Percentiles rank a stretch among this genome's conserved stretches.
Evolutionary conservation across 768 basidiomycete genomes (phyloP).

Genomic region (Trametes punicea): DNA sequence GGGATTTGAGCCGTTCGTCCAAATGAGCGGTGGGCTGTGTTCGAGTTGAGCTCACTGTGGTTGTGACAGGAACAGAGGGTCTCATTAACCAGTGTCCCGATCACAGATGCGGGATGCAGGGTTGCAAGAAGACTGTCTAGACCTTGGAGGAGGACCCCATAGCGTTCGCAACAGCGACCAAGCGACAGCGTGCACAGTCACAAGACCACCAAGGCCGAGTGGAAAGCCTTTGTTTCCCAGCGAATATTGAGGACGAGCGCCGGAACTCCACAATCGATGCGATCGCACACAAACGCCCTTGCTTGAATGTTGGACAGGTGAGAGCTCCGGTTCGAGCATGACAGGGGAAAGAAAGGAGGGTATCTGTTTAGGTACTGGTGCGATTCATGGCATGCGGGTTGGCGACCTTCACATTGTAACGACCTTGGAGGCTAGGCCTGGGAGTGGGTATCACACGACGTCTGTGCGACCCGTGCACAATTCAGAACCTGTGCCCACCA

Average conservation of each 20-base stretch:
- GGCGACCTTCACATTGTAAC: background rate
- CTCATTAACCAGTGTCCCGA: background rate
- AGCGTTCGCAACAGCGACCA: background rate
- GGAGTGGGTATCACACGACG: background rate
- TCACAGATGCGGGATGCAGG: background rate
- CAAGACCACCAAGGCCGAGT: background rate
- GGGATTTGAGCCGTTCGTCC: background rate
- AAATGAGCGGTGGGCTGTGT: too few relatives aligned
- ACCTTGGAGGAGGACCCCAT: background rate
- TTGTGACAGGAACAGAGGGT: background rate
- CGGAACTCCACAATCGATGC: slow-evolving; percentile 8
- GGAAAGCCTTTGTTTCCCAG: slow-evolving; percentile 2
- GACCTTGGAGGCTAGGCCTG: background rate
- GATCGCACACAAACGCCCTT: background rate
- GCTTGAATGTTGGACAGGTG: too few relatives aligned
- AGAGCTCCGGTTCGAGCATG: too few relatives aligned
- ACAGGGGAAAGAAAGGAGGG: too few relatives aligned
- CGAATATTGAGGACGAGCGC: slow-evolving; percentile 2
- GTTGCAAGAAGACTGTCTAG: background rate
- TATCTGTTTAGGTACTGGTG: too few relatives aligned
- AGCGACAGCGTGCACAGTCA: slow-evolving; percentile 1
- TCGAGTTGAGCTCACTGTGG: background rate
- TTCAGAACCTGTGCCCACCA: background rate
- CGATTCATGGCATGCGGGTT: too few relatives aligned
- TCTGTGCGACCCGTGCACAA: background rate